Percentiles rank a stretch among this genome's conserved stretches.
Evolutionary conservation across 139 green algal species (phyloP).

Genomic region (Astrephomene gubernaculifera): DNA sequence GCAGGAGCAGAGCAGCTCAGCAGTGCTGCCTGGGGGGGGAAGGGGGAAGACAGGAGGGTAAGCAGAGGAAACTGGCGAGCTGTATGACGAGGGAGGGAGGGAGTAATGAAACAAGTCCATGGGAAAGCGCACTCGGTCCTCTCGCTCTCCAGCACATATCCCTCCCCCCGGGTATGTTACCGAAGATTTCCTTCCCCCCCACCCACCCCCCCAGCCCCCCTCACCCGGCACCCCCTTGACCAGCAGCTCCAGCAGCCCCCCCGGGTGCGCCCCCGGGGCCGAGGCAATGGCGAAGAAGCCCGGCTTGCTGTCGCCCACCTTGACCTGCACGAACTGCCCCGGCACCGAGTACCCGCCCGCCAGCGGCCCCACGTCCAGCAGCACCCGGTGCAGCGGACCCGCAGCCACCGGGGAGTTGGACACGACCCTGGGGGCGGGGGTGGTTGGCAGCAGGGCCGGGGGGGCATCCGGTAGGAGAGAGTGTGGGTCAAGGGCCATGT

Average conservation of each 20-base stretch:
- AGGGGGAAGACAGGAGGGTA: too few relatives aligned
- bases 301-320: constrained; percentile 81
- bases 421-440: constrained; percentile 7
- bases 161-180: too few relatives aligned
- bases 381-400: constrained; percentile 63
- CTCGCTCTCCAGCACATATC: too few relatives aligned
- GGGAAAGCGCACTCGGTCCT: too few relatives aligned
- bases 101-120: too few relatives aligned
- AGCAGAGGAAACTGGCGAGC: too few relatives aligned
- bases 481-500: too few relatives aligned
- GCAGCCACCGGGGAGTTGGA: constrained; percentile 43
- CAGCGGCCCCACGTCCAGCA: constrained; percentile 71
- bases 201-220: not conserved
- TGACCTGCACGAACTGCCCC: constrained; percentile 85
- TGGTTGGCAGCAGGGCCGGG: too few relatives aligned
- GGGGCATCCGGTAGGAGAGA: too few relatives aligned
- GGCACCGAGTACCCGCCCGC: constrained; percentile 80
- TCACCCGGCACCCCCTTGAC: constrained; percentile 30
- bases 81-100: too few relatives aligned
- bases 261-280: constrained; percentile 65
- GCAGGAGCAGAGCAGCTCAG: constrained; percentile 66
- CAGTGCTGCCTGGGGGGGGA: constrained; percentile 64
- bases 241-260: constrained; percentile 68
- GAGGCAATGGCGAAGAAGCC: constrained; percentile 95
- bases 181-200: too few relatives aligned